Percentiles rank a stretch among this genome's conserved stretches.
Conservation (phyloP, 768 basidiomycete genomes). For the Chalciporus piperatus region DNA sequence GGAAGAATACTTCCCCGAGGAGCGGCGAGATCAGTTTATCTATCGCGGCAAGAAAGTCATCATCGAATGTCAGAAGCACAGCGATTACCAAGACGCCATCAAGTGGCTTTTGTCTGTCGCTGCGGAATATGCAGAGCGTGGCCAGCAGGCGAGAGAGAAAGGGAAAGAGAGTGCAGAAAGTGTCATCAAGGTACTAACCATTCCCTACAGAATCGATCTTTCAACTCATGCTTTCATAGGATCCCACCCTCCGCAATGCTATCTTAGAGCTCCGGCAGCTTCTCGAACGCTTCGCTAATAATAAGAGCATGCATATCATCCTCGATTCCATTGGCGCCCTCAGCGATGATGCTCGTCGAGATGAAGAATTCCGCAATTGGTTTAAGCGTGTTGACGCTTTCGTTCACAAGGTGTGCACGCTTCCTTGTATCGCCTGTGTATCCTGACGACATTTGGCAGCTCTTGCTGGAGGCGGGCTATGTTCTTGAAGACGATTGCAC, state of each 20-base stretch:
- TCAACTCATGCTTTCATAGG: constrained; percentile 31
- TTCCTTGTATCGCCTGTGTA: neutral
- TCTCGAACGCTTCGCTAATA: constrained; percentile 89
- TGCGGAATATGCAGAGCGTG: constrained; percentile 60
- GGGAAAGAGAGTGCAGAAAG: constrained; percentile 26
- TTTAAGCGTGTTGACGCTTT: constrained; percentile 61
- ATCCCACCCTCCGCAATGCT: constrained; percentile 55
- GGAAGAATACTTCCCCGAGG: constrained; percentile 88
- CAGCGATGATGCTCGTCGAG: constrained; percentile 69
- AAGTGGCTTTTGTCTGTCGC: constrained; percentile 67
- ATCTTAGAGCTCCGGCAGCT: constrained; percentile 69
- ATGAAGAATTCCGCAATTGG: constrained; percentile 75
- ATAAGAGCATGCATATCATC: constrained; percentile 60
- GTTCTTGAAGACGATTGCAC: constrained; percentile 78
- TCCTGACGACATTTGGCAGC: constrained; percentile 31
- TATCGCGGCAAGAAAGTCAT: constrained; percentile 92
- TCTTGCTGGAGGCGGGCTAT: constrained; percentile 79
- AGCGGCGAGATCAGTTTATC: constrained; percentile 89
- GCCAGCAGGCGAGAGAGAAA: constrained; percentile 37
- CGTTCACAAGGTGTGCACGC: constrained; percentile 53
- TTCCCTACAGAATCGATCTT: constrained; percentile 2
- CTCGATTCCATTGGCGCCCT: constrained; percentile 69
- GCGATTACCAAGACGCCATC: constrained; percentile 81
- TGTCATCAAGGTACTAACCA: constrained; percentile 12
- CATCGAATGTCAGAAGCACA: constrained; percentile 89